phyloP scores from a whole-genome alignment of 2,329 filamentous ascomycete species.

The Capronia epimyces region DNA sequence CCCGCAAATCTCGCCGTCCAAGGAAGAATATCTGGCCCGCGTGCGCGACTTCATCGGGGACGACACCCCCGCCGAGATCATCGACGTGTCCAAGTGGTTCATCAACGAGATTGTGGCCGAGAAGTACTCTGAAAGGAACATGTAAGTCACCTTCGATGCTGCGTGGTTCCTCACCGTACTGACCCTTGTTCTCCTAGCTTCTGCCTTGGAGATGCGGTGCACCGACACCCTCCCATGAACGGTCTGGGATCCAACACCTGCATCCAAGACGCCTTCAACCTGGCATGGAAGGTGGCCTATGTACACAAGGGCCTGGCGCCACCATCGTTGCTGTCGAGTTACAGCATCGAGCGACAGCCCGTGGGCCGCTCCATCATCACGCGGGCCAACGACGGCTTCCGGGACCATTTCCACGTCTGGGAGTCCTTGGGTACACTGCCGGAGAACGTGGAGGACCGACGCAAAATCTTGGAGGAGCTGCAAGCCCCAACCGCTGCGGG shows the following conservation, averaged over 20 bases:
- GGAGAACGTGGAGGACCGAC: conserved; percentile 37
- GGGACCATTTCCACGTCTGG: conserved; percentile 42
- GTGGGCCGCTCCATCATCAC: conserved; percentile 45
- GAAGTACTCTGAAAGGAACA: conserved; percentile 48
- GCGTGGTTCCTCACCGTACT: too few relatives aligned
- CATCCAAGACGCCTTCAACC: conserved; percentile 36
- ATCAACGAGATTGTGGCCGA: conserved; percentile 56
- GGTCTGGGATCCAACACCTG: conserved; percentile 37
- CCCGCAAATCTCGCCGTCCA: conserved; percentile 36
- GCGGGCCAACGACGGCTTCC: conserved; percentile 52
- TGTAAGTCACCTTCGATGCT: conserved; percentile 10
- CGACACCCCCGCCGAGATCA: not conserved
- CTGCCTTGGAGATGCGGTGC: conserved; percentile 37
- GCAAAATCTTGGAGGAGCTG: conserved; percentile 38
- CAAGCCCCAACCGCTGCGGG: conserved; percentile 31
- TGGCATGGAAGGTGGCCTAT: conserved; percentile 36
- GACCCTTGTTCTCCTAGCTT: conserved; percentile 20
- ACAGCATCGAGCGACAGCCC: conserved; percentile 34
- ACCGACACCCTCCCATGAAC: conserved; percentile 35
- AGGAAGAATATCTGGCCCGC: conserved; percentile 44
- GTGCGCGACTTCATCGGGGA: conserved; percentile 44
- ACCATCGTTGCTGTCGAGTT: conserved; percentile 31
- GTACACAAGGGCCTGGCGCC: conserved; percentile 30
- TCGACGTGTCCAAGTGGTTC: conserved; percentile 34
- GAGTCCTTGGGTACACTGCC: conserved; percentile 43